Percentiles rank a stretch among this genome's conserved stretches.
Evolutionary conservation across 1,284 basidiomycete species (phyloP).

Genomic region (Sanghuangporus baumii): DNA sequence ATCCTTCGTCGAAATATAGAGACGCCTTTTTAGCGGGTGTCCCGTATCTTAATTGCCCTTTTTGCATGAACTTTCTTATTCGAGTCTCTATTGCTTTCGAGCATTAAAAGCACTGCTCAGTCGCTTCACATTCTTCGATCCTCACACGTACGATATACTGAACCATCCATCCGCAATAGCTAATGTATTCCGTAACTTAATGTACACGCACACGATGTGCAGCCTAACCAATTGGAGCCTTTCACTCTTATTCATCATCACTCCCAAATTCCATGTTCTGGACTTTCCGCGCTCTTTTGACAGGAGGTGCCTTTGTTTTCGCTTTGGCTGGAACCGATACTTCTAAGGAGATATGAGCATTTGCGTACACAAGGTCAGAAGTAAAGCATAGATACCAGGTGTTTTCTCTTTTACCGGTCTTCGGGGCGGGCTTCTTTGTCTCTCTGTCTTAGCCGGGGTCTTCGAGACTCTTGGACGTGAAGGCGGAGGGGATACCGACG

Average conservation of each 20-base stretch:
- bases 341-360: not conserved
- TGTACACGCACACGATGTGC: not conserved
- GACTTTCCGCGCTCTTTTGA: constrained; percentile 10
- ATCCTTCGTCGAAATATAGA: not conserved
- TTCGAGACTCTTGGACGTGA: not conserved
- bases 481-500: not conserved
- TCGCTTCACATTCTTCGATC: not conserved
- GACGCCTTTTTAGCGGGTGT: not conserved
- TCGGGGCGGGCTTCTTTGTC: not conserved
- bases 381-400: not conserved
- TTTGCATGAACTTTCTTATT: not conserved
- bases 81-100: not conserved
- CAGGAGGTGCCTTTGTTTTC: not conserved
- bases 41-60: not conserved
- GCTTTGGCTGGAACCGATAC: not conserved
- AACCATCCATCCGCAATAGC: not conserved
- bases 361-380: not conserved
- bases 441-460: not conserved
- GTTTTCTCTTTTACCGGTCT: not conserved
- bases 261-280: constrained; percentile 12
- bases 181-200: not conserved
- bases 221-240: not conserved
- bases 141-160: not conserved
- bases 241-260: constrained; percentile 7
- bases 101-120: constrained; percentile 2